A percentile compares a stretch with the other conserved stretches of the same genome.
Conservation (phyloP, 805 yeast species). For the Maudiozyma saulgeensis region DNA sequence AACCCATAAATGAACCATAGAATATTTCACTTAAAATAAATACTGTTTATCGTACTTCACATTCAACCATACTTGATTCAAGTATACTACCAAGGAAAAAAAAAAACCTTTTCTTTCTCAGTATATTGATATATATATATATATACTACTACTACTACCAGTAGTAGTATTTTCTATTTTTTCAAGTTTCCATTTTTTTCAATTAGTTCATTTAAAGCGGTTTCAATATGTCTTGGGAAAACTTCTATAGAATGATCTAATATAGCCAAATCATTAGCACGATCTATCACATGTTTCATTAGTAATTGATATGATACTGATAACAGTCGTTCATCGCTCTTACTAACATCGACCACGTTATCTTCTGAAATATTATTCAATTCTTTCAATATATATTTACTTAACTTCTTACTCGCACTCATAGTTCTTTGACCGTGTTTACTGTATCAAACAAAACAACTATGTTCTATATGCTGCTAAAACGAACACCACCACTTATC, state of each 20-base stretch:
- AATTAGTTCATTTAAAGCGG: slow-evolving; percentile 23
- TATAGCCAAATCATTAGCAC: slow-evolving; percentile 33
- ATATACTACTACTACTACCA: no score
- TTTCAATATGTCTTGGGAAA: slow-evolving; percentile 34
- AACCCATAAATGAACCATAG: background rate
- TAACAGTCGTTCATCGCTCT: slow-evolving; percentile 8
- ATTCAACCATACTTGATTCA: no score
- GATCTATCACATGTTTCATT: slow-evolving; percentile 23
- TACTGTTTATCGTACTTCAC: no score
- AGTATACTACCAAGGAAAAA: background rate
- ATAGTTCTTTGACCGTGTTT: background rate
- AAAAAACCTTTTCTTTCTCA: background rate
- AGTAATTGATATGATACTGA: slow-evolving; percentile 11
- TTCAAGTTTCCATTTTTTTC: background rate
- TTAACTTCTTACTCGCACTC: background rate
- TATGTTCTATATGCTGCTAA: no score
- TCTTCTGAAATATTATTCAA: background rate
- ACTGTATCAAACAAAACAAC: no score
- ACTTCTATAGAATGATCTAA: slow-evolving; percentile 36
- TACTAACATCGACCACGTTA: slow-evolving; percentile 5
- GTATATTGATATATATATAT: no score
- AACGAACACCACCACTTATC: no score
- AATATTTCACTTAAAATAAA: no score
- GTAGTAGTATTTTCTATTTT: no score
- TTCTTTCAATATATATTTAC: background rate